Conservation (phyloP, 345 rosid species). For the Tarenaya hassleriana region DNA sequence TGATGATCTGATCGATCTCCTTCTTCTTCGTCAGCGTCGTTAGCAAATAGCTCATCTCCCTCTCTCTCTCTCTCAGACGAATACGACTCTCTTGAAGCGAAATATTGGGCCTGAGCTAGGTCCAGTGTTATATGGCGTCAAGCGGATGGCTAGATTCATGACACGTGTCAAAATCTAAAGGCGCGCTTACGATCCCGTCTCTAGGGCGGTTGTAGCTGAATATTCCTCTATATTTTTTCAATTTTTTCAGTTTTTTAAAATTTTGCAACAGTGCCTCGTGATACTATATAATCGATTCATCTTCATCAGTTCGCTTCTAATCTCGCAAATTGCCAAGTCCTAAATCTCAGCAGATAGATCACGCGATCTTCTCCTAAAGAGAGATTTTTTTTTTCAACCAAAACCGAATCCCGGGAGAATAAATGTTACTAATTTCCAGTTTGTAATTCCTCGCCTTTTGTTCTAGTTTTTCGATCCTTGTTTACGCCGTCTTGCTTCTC, state of each 20-base stretch:
- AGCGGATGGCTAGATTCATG: too few species aligned
- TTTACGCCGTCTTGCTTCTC: conserved; percentile 4
- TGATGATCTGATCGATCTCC: conserved; percentile 62
- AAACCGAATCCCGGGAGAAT: conserved; percentile 24
- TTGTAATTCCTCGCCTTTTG: conserved; percentile 35
- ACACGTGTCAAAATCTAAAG: too few species aligned
- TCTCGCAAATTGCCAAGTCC: conserved; percentile 27
- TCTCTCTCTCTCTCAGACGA: neutral
- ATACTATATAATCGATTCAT: too few species aligned
- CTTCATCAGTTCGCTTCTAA: conserved; percentile 26
- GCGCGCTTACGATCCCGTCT: too few species aligned
- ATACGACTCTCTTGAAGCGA: too few species aligned
- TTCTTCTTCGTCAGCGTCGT: conserved; percentile 54
- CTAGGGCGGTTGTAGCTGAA: too few species aligned
- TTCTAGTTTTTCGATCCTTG: neutral
- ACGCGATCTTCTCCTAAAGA: conserved; percentile 30
- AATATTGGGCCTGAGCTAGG: too few species aligned
- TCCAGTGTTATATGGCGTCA: too few species aligned
- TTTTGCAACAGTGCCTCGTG: too few species aligned
- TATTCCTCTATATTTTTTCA: too few species aligned
- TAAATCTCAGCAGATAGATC: conserved; percentile 26
- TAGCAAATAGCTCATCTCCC: conserved; percentile 49
- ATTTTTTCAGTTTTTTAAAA: too few species aligned
- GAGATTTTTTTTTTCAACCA: neutral
- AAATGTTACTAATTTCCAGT: conserved; percentile 17